Evolutionary conservation across 1,139 yeast genomes (phyloP).

Genomic region (Suhomyces choctaworum): DNA sequence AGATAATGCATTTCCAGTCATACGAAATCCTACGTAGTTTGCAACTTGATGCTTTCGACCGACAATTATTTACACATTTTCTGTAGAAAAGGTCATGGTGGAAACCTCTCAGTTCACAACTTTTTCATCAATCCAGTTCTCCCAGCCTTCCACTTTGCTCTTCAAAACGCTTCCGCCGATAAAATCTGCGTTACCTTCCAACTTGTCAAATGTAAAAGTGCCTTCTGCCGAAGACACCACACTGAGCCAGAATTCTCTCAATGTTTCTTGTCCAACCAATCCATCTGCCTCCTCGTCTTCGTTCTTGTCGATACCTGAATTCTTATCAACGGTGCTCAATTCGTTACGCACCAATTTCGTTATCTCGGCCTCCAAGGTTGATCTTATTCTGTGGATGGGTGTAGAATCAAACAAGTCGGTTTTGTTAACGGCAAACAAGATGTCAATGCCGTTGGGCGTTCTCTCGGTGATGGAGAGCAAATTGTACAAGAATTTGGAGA

Average conservation of each 20-base stretch:
- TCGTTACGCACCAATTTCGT: constrained; percentile 51
- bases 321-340: constrained; percentile 16
- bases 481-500: constrained; percentile 57
- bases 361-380: constrained; percentile 63
- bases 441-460: constrained; percentile 64
- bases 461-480: constrained; percentile 59
- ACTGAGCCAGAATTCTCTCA: constrained; percentile 45
- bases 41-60: too few relatives aligned
- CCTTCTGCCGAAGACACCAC: constrained; percentile 41
- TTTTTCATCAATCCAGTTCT: constrained; percentile 75
- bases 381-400: constrained; percentile 61
- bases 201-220: constrained; percentile 57
- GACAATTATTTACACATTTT: too few relatives aligned
- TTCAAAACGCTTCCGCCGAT: constrained; percentile 68
- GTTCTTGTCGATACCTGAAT: constrained; percentile 38
- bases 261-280: constrained; percentile 26
- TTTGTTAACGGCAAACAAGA: constrained; percentile 78
- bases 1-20: too few relatives aligned
- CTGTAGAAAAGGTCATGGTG: background rate
- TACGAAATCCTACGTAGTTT: too few relatives aligned
- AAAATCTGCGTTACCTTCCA: constrained; percentile 76
- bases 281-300: constrained; percentile 29
- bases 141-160: constrained; percentile 59
- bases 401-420: constrained; percentile 80
- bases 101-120: constrained; percentile 49